These are phyloP conservation scores for Castanea mollissima DNA, from an alignment of 306 rosid species.

Conservation along the genomic window DNA sequence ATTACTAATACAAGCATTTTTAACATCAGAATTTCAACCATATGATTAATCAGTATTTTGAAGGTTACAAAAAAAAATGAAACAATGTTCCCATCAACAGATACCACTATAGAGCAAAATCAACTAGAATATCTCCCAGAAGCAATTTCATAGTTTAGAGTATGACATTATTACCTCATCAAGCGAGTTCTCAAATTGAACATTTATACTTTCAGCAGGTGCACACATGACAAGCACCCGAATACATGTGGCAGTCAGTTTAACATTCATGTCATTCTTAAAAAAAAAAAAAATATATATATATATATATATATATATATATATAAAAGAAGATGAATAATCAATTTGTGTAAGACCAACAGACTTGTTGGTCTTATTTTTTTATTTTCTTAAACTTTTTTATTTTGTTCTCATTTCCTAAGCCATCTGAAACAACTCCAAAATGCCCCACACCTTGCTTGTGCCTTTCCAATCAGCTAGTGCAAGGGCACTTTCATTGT, in stretches of 20 bases:
- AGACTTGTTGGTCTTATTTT: not conserved
- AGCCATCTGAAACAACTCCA: constrained; percentile 26
- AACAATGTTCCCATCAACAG: not conserved
- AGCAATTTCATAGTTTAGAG: not conserved
- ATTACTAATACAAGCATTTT: not conserved
- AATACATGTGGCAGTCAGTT: constrained; percentile 89
- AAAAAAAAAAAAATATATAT: constrained; percentile 1
- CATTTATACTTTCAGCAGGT: constrained; percentile 94
- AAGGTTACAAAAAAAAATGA: not conserved
- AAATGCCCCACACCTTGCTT: not conserved
- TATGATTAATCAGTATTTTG: no score
- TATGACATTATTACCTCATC: constrained; percentile 61
- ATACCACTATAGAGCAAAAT: not conserved
- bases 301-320: no score
- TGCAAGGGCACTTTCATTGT: constrained; percentile 29
- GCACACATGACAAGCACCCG: constrained; percentile 99
- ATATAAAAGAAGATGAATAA: not conserved
- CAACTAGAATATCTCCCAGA: not conserved
- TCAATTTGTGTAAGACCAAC: not conserved
- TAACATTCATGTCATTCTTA: constrained; percentile 77
- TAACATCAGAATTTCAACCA: no score
- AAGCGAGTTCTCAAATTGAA: constrained; percentile 84
- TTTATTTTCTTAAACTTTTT: constrained; percentile 27
- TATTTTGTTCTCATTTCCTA: constrained; percentile 25
- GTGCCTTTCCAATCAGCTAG: constrained; percentile 29